phyloP scores from a whole-genome alignment of 495 filamentous ascomycete genomes.

The Penicillium salamii region DNA sequence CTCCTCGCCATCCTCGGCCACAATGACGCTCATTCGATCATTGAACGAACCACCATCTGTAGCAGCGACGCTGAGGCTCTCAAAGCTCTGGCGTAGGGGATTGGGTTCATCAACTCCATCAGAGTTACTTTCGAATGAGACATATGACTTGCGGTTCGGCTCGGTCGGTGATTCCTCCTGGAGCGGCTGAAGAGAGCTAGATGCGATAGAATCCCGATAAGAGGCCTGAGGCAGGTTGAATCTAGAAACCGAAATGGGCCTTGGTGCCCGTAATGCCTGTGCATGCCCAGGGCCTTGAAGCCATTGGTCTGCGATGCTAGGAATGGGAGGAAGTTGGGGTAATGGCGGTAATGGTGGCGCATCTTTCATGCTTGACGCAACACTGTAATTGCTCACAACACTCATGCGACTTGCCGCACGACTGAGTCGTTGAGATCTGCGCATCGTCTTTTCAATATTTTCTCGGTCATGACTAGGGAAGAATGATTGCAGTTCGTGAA shows the following conservation, averaged over 20 bases:
- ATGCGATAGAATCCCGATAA: constrained; percentile 83
- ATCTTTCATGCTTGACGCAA: constrained; percentile 84
- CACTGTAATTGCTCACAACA: constrained; percentile 90
- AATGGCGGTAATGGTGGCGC: constrained; percentile 30
- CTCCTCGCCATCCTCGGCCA: constrained; percentile 81
- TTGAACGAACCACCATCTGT: constrained; percentile 65
- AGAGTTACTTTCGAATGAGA: constrained; percentile 86
- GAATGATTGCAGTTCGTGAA: constrained; percentile 90
- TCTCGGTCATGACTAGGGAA: constrained; percentile 94
- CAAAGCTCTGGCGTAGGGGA: constrained; percentile 66
- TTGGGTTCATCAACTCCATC: constrained; percentile 63
- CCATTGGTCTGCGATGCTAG: constrained; percentile 95
- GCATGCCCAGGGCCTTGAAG: constrained; percentile 57
- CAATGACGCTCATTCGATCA: constrained; percentile 58
- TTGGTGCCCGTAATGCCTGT: constrained; percentile 41
- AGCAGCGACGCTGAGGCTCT: constrained; percentile 67
- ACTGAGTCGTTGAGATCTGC: constrained; percentile 85
- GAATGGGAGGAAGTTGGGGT: constrained; percentile 74
- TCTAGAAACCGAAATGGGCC: constrained; percentile 62
- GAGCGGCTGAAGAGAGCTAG: constrained; percentile 80
- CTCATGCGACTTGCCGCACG: constrained; percentile 87
- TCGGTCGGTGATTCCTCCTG: constrained; percentile 91
- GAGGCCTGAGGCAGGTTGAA: constrained; percentile 56
- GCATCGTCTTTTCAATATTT: constrained; percentile 89
- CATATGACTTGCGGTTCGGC: constrained; percentile 91